Evolutionary conservation across 352 stramenopile species (phyloP).

Genomic region (Elongisporangium undulatum): DNA sequence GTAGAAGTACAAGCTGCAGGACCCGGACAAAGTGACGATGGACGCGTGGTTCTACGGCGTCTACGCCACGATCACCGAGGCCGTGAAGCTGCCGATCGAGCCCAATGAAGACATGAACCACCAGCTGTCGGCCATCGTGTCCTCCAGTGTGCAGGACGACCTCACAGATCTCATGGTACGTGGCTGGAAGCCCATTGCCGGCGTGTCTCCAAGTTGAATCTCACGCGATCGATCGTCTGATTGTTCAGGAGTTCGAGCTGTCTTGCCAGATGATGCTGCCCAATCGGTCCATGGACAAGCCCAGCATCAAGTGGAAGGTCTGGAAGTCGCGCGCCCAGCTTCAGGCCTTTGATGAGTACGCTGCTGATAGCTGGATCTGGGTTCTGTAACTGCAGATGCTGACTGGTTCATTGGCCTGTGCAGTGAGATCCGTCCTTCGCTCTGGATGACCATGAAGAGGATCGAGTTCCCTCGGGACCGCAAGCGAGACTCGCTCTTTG

Average conservation of each 20-base stretch:
- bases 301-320: slow-evolving; percentile 72
- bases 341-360: slow-evolving; percentile 69
- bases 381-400: not conserved
- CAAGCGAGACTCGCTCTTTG: slow-evolving; percentile 71
- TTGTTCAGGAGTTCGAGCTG: slow-evolving; percentile 58
- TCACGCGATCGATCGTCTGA: slow-evolving; percentile 3
- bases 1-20: slow-evolving; percentile 71
- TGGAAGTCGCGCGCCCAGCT: slow-evolving; percentile 71
- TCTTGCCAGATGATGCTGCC: slow-evolving; percentile 64
- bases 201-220: slow-evolving; percentile 5
- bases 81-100: slow-evolving; percentile 37
- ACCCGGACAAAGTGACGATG: slow-evolving; percentile 70
- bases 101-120: slow-evolving; percentile 28
- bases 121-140: slow-evolving; percentile 52
- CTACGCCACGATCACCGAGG: slow-evolving; percentile 71
- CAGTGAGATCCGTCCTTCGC: slow-evolving; percentile 53
- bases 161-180: slow-evolving; percentile 47
- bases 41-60: slow-evolving; percentile 80
- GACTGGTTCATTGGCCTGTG: slow-evolving; percentile 3
- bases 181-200: not conserved
- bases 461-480: slow-evolving; percentile 60
- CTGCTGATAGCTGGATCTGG: slow-evolving; percentile 1
- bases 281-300: slow-evolving; percentile 44
- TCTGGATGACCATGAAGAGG: slow-evolving; percentile 48
- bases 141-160: slow-evolving; percentile 49